Percentiles rank a stretch among this genome's conserved stretches.
Evolutionary conservation across 768 basidiomycete species (phyloP).

Genomic region (Leucosporidium scottii): DNA sequence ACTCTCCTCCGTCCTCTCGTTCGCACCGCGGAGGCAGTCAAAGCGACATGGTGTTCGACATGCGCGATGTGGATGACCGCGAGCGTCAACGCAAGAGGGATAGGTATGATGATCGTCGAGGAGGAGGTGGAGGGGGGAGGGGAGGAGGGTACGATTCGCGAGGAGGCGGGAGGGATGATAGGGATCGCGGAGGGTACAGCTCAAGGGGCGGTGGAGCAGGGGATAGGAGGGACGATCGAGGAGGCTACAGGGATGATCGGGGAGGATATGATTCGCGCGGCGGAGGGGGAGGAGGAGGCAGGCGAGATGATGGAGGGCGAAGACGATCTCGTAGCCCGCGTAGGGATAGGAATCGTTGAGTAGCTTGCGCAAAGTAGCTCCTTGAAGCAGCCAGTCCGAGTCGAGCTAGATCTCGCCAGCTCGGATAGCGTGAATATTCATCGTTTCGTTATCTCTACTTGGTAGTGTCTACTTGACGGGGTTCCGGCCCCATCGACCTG

Average conservation of each 20-base stretch:
- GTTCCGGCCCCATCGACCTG: no score
- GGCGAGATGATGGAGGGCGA: not conserved
- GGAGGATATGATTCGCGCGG: not conserved
- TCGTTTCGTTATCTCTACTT: no score
- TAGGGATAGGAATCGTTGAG: not conserved
- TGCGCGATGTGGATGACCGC: constrained; percentile 50
- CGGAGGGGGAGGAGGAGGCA: not conserved
- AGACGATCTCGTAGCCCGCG: constrained; percentile 1
- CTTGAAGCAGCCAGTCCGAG: no score
- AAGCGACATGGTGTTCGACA: constrained; percentile 48
- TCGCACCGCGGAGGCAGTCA: constrained; percentile 32
- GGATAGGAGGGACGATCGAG: constrained; percentile 2
- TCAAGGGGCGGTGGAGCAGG: not conserved
- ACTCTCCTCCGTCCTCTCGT: not conserved
- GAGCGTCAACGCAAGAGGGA: constrained; percentile 12
- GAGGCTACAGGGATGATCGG: not conserved
- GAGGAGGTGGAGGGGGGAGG: constrained; percentile 31
- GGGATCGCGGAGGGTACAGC: constrained; percentile 12
- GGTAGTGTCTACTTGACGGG: no score
- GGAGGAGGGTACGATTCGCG: not conserved
- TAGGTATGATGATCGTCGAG: constrained; percentile 4
- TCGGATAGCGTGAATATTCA: no score
- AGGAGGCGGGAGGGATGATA: constrained; percentile 6
- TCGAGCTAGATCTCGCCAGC: no score
- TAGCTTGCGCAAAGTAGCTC: no score